phyloP scores from a whole-genome alignment of 305 asterid genomes.

The Euphrasia arctica region DNA sequence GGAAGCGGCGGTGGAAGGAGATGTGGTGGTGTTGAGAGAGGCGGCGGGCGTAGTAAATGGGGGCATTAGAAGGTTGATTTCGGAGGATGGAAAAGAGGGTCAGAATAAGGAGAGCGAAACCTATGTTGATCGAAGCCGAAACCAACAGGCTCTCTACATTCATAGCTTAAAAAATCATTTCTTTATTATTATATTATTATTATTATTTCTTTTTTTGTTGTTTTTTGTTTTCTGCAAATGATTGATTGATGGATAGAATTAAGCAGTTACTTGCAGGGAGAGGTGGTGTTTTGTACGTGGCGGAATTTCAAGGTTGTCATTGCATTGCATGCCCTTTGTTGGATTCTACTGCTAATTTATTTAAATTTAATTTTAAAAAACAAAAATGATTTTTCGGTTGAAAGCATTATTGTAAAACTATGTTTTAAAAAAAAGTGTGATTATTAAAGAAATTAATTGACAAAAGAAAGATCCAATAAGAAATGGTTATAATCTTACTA shows the following conservation, averaged over 20 bases:
- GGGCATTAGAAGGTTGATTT: conserved; percentile 60
- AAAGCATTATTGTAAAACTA: no score
- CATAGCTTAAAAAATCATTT: conserved; percentile 32
- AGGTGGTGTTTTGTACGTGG: conserved; percentile 33
- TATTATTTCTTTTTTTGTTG: not conserved
- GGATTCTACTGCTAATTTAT: not conserved
- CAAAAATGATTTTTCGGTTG: no score
- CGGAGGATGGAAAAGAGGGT: conserved; percentile 65
- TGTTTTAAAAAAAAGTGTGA: no score
- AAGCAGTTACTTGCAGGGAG: not conserved
- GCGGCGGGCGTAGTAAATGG: conserved; percentile 76
- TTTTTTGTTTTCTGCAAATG: not conserved
- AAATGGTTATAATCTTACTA: no score
- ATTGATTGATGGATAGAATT: not conserved
- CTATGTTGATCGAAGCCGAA: conserved; percentile 75
- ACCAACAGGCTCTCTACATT: conserved; percentile 58
- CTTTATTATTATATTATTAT: not conserved
- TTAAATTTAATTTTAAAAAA: no score
- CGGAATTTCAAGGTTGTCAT: conserved; percentile 30
- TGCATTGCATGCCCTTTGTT: not conserved
- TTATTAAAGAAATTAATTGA: no score
- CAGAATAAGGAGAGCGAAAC: conserved; percentile 59
- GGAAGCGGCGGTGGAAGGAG: conserved; percentile 37
- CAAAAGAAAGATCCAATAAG: no score
- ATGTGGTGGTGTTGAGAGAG: conserved; percentile 55